Evolutionary conservation across 768 basidiomycete genomes (phyloP).

Genomic region (Mycena sanguinolenta): DNA sequence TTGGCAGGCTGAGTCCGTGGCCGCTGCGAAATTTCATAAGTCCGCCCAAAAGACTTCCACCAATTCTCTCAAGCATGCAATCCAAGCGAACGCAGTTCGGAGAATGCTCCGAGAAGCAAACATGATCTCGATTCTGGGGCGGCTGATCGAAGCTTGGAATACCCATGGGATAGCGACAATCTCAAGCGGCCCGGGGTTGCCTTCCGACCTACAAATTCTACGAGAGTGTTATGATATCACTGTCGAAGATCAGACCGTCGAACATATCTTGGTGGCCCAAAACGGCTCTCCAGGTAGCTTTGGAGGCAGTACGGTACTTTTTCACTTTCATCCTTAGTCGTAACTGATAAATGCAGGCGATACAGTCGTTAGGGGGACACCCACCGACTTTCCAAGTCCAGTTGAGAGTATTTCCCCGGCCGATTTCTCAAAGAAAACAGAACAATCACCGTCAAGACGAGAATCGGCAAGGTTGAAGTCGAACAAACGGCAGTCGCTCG

Average conservation of each 20-base stretch:
- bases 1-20: slow-evolving; percentile 8
- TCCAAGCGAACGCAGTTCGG: background rate
- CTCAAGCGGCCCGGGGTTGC: slow-evolving; percentile 7
- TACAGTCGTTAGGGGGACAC: background rate
- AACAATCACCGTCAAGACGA: background rate
- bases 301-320: background rate
- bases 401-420: background rate
- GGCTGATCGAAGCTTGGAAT: slow-evolving; percentile 19
- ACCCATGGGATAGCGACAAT: slow-evolving; percentile 15
- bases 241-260: slow-evolving; percentile 1
- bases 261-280: slow-evolving; percentile 3
- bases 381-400: background rate
- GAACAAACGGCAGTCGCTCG: background rate
- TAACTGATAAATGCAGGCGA: background rate
- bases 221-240: slow-evolving; percentile 3
- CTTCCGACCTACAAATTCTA: slow-evolving; percentile 21
- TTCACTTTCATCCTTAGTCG: background rate
- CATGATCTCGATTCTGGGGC: slow-evolving; percentile 18
- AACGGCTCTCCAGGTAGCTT: background rate
- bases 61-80: background rate
- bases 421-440: background rate
- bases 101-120: slow-evolving; percentile 13
- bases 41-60: background rate
- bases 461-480: slow-evolving; percentile 5
- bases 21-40: background rate